A percentile compares a stretch with the other conserved stretches of the same genome.
phyloP scores from a whole-genome alignment of 139 green algal species.

The Chlamydomonas applanata region DNA sequence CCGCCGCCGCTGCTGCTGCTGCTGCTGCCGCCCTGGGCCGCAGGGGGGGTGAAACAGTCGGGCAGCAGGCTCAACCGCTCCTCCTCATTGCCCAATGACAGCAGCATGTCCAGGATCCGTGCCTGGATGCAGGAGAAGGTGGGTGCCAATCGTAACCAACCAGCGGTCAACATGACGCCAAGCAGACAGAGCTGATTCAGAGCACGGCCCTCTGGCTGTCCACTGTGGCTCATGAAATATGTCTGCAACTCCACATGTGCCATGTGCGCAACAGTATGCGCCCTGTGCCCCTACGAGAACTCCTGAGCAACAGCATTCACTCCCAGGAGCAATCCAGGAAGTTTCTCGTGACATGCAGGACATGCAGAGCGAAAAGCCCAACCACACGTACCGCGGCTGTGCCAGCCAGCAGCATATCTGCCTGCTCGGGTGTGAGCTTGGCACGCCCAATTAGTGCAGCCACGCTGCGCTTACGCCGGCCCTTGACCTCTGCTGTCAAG shows the following conservation, averaged over 20 bases:
- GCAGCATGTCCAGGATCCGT: slow-evolving; percentile 54
- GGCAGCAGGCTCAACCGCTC: slow-evolving; percentile 44
- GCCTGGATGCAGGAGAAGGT: slow-evolving; percentile 7
- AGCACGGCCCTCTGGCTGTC: neutral
- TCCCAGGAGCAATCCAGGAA: too few species aligned
- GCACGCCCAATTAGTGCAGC: slow-evolving; percentile 41
- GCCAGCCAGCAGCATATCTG: slow-evolving; percentile 38
- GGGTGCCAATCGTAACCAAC: too few species aligned
- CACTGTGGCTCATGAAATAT: neutral
- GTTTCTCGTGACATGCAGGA: too few species aligned
- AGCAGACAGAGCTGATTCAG: neutral
- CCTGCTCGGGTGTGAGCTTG: slow-evolving; percentile 41
- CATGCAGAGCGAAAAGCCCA: too few species aligned
- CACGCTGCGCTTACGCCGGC: slow-evolving; percentile 36
- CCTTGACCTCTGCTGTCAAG: slow-evolving; percentile 29
- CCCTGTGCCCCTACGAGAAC: too few species aligned
- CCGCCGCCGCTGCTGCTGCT: neutral
- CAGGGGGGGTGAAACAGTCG: slow-evolving; percentile 58
- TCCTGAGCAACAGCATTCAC: too few species aligned
- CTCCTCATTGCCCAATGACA: slow-evolving; percentile 20
- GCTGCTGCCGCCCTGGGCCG: neutral
- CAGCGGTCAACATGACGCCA: too few species aligned
- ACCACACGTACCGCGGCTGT: slow-evolving; percentile 24
- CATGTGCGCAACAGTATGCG: too few species aligned
- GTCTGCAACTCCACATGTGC: neutral